Conservation (phyloP, 345 rosid genomes). For the Populus deltoides region DNA sequence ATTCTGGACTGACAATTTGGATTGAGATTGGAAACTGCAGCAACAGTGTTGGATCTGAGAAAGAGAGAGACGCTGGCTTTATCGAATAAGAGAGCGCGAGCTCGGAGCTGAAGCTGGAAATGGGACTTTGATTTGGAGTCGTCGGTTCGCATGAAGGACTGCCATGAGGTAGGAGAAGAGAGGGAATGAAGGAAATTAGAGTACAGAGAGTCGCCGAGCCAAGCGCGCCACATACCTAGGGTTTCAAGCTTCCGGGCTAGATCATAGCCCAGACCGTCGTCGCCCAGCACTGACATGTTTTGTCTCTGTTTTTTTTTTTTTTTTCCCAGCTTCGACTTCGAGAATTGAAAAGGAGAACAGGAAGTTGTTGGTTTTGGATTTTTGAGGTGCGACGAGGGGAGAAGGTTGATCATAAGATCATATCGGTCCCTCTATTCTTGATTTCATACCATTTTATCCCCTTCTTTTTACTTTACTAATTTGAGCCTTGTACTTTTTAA, state of each 20-base stretch:
- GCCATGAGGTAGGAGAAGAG: conserved; percentile 73
- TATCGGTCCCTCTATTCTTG: too few relatives aligned
- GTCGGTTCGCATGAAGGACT: conserved; percentile 71
- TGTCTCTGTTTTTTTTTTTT: neutral
- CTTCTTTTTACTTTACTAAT: too few relatives aligned
- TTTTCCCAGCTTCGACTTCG: neutral
- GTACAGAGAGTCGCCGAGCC: conserved; percentile 80
- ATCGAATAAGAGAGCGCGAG: conserved; percentile 82
- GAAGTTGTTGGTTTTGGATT: conserved; percentile 14
- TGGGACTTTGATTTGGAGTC: conserved; percentile 69
- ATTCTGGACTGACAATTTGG: conserved; percentile 46
- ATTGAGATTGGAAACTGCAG: conserved; percentile 67
- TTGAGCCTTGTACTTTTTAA: too few relatives aligned
- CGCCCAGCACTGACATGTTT: conserved; percentile 77
- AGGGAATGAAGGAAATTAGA: conserved; percentile 50
- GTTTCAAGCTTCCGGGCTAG: conserved; percentile 73
- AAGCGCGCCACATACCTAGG: conserved; percentile 70
- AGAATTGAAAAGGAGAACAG: neutral
- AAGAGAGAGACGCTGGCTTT: conserved; percentile 76
- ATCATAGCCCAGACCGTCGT: conserved; percentile 84
- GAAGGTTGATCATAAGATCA: too few relatives aligned
- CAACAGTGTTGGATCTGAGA: conserved; percentile 44
- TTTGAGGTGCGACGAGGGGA: too few relatives aligned
- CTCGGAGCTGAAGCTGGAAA: conserved; percentile 86
- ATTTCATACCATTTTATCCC: too few relatives aligned